Evolutionary conservation across 495 filamentous ascomycete species (phyloP).

Genomic region (Daldinia caldariorum): DNA sequence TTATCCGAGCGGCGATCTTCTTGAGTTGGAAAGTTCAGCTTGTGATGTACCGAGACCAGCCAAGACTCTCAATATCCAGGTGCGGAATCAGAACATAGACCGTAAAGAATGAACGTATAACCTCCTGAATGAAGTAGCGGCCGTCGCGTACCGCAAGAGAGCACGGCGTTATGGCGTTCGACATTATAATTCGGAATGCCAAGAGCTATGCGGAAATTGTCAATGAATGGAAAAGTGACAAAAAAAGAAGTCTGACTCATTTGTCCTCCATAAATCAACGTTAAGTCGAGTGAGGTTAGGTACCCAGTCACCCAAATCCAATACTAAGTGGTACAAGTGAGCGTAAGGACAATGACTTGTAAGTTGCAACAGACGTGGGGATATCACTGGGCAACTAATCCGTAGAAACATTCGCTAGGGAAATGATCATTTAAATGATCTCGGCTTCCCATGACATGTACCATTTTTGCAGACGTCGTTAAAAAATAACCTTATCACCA

Average conservation of each 20-base stretch:
- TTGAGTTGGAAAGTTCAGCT: not conserved
- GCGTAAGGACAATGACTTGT: constrained; percentile 8
- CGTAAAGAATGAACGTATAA: not conserved
- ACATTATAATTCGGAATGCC: not conserved
- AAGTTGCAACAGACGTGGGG: constrained; percentile 1
- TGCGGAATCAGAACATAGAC: not conserved
- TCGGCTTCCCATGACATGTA: not conserved
- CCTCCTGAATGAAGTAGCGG: not conserved
- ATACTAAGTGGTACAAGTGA: constrained; percentile 6
- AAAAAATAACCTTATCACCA: not conserved
- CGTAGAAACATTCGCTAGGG: not conserved
- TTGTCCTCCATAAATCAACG: not conserved
- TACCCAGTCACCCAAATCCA: not conserved
- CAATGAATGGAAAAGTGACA: not conserved
- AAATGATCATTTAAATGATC: not conserved
- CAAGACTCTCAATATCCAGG: not conserved
- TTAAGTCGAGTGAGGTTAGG: not conserved
- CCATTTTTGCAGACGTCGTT: not conserved
- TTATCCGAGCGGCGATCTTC: not conserved
- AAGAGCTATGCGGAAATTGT: not conserved
- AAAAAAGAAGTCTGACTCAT: constrained; percentile 3
- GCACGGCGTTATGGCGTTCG: not conserved
- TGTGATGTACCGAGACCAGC: not conserved
- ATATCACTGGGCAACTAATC: not conserved
- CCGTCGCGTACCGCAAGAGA: not conserved